Conservation (phyloP, 2,329 filamentous ascomycete genomes). For the Calonectria hongkongensis region DNA sequence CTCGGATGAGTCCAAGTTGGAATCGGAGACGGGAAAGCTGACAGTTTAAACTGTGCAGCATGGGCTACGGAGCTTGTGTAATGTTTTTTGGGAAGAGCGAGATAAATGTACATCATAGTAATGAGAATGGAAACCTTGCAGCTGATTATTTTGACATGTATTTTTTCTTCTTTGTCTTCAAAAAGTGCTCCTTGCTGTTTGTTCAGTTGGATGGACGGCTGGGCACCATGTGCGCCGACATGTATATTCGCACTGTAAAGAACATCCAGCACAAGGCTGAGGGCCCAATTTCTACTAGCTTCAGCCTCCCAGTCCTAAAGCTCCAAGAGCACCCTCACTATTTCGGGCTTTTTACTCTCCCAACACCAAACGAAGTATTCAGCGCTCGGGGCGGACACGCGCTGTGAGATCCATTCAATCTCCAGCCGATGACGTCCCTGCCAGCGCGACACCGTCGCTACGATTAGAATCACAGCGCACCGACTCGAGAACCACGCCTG, state of each 20-base stretch:
- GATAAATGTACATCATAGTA: background rate
- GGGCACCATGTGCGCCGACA: background rate
- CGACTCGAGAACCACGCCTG: conserved; percentile 19
- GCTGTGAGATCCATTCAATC: conserved; percentile 51
- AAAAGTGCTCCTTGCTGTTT: background rate
- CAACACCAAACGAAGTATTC: conserved; percentile 18
- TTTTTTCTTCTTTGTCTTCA: background rate
- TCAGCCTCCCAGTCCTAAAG: conserved; percentile 14
- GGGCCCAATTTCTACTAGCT: conserved; percentile 5
- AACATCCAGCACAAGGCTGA: conserved; percentile 22
- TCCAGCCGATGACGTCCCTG: conserved; percentile 57
- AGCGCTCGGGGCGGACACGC: conserved; percentile 55
- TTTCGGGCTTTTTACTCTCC: conserved; percentile 10
- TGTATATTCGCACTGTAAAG: conserved; percentile 10
- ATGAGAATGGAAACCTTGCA: conserved; percentile 12
- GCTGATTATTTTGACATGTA: background rate
- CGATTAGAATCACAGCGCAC: conserved; percentile 41
- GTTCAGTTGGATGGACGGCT: too few relatives aligned
- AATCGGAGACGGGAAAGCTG: conserved; percentile 47
- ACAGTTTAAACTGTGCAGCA: conserved; percentile 35
- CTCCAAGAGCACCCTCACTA: conserved; percentile 10
- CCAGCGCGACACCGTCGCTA: conserved; percentile 54
- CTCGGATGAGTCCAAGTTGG: conserved; percentile 49
- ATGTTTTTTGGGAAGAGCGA: background rate
- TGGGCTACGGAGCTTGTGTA: background rate